Evolutionary conservation across 2,329 filamentous ascomycete species (phyloP).

Genomic region (Cladophialophora immunda): DNA sequence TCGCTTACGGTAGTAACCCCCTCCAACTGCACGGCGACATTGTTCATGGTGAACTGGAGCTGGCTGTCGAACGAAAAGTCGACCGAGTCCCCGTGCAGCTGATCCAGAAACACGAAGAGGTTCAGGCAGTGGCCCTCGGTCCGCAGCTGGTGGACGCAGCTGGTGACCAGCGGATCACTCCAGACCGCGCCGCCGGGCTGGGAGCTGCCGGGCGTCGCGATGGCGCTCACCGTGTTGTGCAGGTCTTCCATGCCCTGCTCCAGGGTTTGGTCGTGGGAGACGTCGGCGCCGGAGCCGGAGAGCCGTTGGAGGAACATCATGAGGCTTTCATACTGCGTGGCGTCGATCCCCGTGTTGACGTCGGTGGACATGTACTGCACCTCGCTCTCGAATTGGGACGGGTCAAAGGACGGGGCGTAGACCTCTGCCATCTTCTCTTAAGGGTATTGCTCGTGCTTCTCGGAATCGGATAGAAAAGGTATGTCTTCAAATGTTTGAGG

Average conservation of each 20-base stretch:
- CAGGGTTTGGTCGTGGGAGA: neutral
- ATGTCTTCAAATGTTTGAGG: too few species aligned
- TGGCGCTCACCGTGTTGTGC: neutral
- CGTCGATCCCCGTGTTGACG: neutral
- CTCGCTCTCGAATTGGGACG: neutral
- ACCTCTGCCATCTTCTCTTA: too few species aligned
- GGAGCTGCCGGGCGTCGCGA: neutral
- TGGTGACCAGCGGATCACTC: conserved; percentile 3
- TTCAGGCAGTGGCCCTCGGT: conserved; percentile 5
- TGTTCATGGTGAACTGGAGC: conserved; percentile 4
- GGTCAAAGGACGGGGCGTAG: neutral
- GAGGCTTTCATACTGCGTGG: neutral
- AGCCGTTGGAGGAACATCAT: neutral
- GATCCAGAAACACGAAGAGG: neutral
- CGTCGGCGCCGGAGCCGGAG: neutral
- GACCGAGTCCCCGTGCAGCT: neutral
- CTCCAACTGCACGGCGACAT: conserved; percentile 5
- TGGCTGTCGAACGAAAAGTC: neutral
- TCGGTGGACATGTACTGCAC: neutral
- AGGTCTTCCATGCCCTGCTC: neutral
- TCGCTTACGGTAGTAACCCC: neutral
- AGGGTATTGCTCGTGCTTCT: too few species aligned
- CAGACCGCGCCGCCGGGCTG: conserved; percentile 1
- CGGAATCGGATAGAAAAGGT: too few species aligned
- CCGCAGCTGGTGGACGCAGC: conserved; percentile 4